A percentile compares a stretch with the other conserved stretches of the same genome.
phyloP scores from a whole-genome alignment of 2,329 filamentous ascomycete genomes.

The Talaromyces rugulosus region DNA sequence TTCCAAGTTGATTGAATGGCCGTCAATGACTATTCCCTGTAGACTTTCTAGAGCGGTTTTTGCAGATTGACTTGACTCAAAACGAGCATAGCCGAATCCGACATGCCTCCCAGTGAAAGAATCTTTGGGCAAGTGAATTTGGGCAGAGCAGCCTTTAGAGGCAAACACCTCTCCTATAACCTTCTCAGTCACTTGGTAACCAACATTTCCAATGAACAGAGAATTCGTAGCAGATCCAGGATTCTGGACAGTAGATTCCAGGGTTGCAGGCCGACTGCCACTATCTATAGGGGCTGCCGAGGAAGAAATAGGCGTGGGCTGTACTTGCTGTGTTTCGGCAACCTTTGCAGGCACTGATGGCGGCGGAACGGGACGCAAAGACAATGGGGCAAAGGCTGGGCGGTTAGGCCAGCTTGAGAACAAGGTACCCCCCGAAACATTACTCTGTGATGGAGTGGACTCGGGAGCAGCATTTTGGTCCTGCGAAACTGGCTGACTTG shows the following conservation, averaged over 20 bases:
- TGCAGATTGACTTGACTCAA: slow-evolving; percentile 31
- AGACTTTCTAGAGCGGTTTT: slow-evolving; percentile 32
- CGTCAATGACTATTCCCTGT: slow-evolving; percentile 34
- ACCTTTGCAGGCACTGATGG: background rate
- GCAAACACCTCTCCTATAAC: slow-evolving; percentile 34
- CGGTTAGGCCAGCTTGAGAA: slow-evolving; percentile 13
- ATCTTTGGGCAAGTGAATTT: slow-evolving; percentile 33
- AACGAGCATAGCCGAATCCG: slow-evolving; percentile 38
- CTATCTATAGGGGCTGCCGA: background rate
- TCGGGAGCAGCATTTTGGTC: background rate
- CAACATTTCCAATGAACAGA: slow-evolving; percentile 40
- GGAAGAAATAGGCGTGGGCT: background rate
- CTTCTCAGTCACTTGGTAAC: slow-evolving; percentile 32
- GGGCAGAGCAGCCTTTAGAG: slow-evolving; percentile 32
- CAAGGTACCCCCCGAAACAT: background rate
- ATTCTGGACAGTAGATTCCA: background rate
- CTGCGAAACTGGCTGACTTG: background rate
- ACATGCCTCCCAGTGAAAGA: slow-evolving; percentile 29
- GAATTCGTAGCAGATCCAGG: background rate
- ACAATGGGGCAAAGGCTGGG: slow-evolving; percentile 3
- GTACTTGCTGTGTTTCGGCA: background rate
- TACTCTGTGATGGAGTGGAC: background rate
- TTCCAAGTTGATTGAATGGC: slow-evolving; percentile 38
- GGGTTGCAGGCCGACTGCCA: background rate
- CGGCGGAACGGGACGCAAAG: background rate